Base-by-base conservation (phyloP, 495 filamentous ascomycete genomes). In the Recurvomyces mirabilis region DNA sequence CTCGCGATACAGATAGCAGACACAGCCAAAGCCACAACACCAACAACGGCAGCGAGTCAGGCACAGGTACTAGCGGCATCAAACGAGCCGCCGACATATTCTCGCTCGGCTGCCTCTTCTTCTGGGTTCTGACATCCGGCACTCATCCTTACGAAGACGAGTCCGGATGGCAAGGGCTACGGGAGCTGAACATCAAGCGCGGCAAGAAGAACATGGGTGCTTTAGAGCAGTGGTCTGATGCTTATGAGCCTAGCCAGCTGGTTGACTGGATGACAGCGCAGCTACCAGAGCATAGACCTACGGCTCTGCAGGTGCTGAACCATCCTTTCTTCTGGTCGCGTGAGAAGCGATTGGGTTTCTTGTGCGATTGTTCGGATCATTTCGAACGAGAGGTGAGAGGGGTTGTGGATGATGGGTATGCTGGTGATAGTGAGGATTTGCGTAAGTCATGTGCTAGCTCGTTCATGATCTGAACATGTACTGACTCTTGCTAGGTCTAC, bases 11-110 rank as follows among this genome's bases (percentile, higher is more conserved):
- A 33, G 68, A 64, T 36, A 61, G 55, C 11, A 41, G 52, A 19
- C 51, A 55, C 20, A 63, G 54, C 50, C 61, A 64, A 36, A 56
- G 49, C 29, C 56, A 58, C 14, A 49, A 54, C 47, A 57, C 53
- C 7, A 55, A 43, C 6, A 59, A 53, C 28, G 55, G 57, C 6
- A 41, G 57, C 22, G 51, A 55, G 18, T 45, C 30, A 31, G 51
- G 51, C 10, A 26, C 9, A 24, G 41, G 34, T 10, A 82, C 78
- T 44, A 76, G 84, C 33, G 83, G 89, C 15, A 91, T 91, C 20
- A 98, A 93, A 20, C 78, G 89, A 4, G 82, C 91, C 18, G 94
- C 95, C 53, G 91, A 98, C 59, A 93, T 96, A 22, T 98, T 96
- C 66, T 91, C 87, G 2, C 71, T 96, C 21, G 91, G 91, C 6